Conservation (phyloP, 805 yeast species). For the Wickerhamomyces canadensis region DNA sequence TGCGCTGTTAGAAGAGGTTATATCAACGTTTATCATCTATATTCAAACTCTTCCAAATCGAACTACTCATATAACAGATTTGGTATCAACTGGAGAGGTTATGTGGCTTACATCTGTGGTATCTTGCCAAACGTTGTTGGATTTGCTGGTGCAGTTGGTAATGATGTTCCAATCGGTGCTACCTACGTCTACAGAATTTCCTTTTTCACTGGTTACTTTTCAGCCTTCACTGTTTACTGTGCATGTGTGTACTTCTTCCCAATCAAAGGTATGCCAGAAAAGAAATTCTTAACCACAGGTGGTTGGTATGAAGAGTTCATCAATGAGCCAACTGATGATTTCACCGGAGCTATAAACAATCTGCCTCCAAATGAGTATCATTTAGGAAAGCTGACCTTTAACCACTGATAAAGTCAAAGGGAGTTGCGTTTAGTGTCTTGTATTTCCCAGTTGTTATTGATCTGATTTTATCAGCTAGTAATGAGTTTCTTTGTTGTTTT, state of each 20-base stretch:
- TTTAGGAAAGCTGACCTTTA: background rate
- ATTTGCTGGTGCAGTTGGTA: constrained; percentile 76
- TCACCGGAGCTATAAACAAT: constrained; percentile 32
- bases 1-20: constrained; percentile 69
- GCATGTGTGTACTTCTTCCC: constrained; percentile 50
- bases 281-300: constrained; percentile 35
- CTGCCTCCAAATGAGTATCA: background rate
- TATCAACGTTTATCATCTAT: constrained; percentile 59
- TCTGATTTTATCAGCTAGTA: no score
- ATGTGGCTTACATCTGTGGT: constrained; percentile 73
- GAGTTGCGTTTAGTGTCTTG: no score
- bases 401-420: no score
- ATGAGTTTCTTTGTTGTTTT: no score
- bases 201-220: constrained; percentile 70
- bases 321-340: constrained; percentile 36
- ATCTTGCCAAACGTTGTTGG: constrained; percentile 83
- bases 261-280: constrained; percentile 37
- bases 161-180: constrained; percentile 78
- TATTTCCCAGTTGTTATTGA: no score
- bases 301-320: constrained; percentile 48
- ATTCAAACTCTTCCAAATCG: constrained; percentile 35
- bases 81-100: constrained; percentile 84
- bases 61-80: constrained; percentile 53
- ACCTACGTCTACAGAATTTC: constrained; percentile 65
- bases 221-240: constrained; percentile 52